Evolutionary conservation across 2,329 filamentous ascomycete genomes (phyloP).

Genomic region (Trichoderma aggressivum): DNA sequence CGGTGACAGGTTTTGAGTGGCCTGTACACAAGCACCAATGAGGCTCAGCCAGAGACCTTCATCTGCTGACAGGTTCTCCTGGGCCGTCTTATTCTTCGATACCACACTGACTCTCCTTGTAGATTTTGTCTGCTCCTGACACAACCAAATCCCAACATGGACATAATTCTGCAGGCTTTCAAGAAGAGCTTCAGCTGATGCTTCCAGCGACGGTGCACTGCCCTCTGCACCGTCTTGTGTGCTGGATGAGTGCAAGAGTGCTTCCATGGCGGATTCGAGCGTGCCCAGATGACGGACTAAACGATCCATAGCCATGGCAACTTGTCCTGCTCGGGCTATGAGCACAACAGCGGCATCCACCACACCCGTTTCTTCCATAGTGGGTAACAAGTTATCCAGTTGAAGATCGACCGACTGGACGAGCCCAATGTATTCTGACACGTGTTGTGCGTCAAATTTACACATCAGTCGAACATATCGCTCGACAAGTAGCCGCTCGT

Average conservation of each 20-base stretch:
- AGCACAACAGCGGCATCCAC: conserved; percentile 91
- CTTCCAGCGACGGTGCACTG: conserved; percentile 50
- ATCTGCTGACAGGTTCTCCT: conserved; percentile 47
- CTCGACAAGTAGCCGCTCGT: conserved; percentile 66
- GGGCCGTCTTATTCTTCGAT: conserved; percentile 47
- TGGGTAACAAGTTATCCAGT: conserved; percentile 76
- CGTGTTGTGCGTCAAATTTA: conserved; percentile 73
- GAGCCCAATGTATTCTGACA: conserved; percentile 77
- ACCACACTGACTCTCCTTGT: conserved; percentile 44
- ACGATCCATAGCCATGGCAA: conserved; percentile 78
- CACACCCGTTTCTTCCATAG: conserved; percentile 84
- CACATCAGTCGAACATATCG: conserved; percentile 91
- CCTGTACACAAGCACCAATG: conserved; percentile 58
- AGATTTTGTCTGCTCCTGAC: conserved; percentile 75
- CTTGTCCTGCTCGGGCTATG: conserved; percentile 82
- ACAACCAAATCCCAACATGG: conserved; percentile 92
- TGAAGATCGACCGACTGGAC: conserved; percentile 75
- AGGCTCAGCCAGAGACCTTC: conserved; percentile 59
- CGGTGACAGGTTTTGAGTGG: conserved; percentile 62
- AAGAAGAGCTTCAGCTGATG: conserved; percentile 70
- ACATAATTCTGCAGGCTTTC: conserved; percentile 82
- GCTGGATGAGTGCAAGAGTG: conserved; percentile 58
- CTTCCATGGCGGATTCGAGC: conserved; percentile 73
- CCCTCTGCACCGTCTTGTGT: conserved; percentile 43
- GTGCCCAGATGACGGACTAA: conserved; percentile 77